phyloP scores from a whole-genome alignment of 257 asterid genomes.

The Penstemon eatonii region DNA sequence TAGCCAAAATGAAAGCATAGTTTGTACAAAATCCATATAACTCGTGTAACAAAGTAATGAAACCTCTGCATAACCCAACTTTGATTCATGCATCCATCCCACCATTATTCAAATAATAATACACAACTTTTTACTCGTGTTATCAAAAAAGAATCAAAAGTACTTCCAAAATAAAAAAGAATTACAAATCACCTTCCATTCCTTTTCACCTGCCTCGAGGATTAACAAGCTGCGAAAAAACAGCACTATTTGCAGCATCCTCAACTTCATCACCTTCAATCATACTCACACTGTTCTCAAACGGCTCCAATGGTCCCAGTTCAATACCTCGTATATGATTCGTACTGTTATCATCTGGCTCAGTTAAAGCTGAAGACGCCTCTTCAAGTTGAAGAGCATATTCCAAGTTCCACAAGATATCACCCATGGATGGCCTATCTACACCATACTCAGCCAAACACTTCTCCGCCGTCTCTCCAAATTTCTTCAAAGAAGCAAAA shows the following conservation, averaged over 20 bases:
- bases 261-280: slow-evolving; percentile 62
- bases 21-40: no score
- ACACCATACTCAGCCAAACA: slow-evolving; percentile 73
- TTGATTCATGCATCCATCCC: no score
- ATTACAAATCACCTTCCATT: slow-evolving; percentile 38
- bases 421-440: slow-evolving; percentile 85
- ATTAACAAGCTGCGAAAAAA: slow-evolving; percentile 77
- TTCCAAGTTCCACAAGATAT: slow-evolving; percentile 76
- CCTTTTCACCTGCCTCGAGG: slow-evolving; percentile 72
- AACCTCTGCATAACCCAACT: no score
- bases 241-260: slow-evolving; percentile 69
- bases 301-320: slow-evolving; percentile 49
- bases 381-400: slow-evolving; percentile 84
- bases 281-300: slow-evolving; percentile 68
- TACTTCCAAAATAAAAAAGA: slow-evolving; percentile 30
- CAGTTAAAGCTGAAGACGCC: slow-evolving; percentile 59
- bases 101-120: no score
- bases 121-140: no score
- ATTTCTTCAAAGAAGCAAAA: slow-evolving; percentile 62
- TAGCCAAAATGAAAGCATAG: no score
- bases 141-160: slow-evolving; percentile 17
- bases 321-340: slow-evolving; percentile 61
- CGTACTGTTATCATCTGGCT: slow-evolving; percentile 67
- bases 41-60: no score
- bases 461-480: slow-evolving; percentile 80